Conservation (phyloP, 106 monocot genomes). For the Platanthera zijinensis region DNA sequence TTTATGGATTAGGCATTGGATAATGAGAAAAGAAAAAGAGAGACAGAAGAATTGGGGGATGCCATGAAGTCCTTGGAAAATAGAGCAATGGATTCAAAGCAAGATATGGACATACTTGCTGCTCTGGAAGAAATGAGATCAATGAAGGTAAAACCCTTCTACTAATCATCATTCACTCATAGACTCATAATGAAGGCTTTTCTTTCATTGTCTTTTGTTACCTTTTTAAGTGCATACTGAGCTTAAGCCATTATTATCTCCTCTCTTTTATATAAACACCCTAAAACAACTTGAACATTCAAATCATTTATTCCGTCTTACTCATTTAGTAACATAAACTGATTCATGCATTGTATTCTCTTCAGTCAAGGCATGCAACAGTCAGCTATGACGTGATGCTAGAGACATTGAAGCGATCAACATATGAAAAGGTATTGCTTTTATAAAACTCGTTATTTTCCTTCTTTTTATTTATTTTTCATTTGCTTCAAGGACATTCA, state of each 20-base stretch:
- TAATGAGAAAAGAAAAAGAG: slow-evolving; percentile 60
- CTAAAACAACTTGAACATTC: neutral
- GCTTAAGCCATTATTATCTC: neutral
- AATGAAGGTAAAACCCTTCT: slow-evolving; percentile 55
- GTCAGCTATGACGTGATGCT: slow-evolving; percentile 81
- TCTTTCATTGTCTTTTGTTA: neutral
- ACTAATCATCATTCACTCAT: neutral
- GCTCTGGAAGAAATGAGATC: slow-evolving; percentile 95
- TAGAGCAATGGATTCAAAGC: slow-evolving; percentile 82
- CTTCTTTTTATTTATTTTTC: neutral
- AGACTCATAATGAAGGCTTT: neutral
- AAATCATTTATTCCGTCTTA: neutral
- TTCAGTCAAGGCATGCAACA: slow-evolving; percentile 92
- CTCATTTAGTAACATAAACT: neutral
- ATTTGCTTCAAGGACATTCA: neutral
- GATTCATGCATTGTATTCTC: slow-evolving; percentile 4
- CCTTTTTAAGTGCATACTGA: neutral
- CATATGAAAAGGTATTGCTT: slow-evolving; percentile 45
- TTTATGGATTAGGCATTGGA: slow-evolving; percentile 34
- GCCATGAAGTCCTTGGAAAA: slow-evolving; percentile 92
- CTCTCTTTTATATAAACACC: neutral
- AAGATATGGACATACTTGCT: slow-evolving; percentile 93
- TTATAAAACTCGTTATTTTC: neutral
- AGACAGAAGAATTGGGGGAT: slow-evolving; percentile 89
- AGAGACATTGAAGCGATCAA: slow-evolving; percentile 52